Evolutionary conservation across 352 stramenopile genomes (phyloP).

Genomic region (Phytophthora meadii): DNA sequence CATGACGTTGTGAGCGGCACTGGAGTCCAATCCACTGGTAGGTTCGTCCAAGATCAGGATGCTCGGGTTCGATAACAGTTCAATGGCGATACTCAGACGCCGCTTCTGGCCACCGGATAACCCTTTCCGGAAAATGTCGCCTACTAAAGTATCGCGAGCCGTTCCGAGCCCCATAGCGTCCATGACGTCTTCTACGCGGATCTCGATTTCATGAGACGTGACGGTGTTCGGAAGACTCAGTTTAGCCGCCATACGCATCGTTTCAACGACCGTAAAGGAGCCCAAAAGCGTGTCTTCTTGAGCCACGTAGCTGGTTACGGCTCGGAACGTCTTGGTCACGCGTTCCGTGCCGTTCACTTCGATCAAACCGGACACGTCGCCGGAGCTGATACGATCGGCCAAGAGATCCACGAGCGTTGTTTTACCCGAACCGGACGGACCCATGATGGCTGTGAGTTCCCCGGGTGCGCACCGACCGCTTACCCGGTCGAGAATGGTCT

Average conservation of each 20-base stretch:
- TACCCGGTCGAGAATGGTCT: conserved; percentile 59
- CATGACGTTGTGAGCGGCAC: conserved; percentile 25
- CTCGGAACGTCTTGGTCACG: conserved; percentile 44
- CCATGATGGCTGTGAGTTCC: conserved; percentile 73
- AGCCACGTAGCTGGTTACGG: conserved; percentile 65
- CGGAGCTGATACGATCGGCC: conserved; percentile 61
- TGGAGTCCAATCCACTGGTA: conserved; percentile 58
- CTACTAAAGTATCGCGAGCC: conserved; percentile 65
- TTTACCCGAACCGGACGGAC: conserved; percentile 65
- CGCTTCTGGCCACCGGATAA: conserved; percentile 82
- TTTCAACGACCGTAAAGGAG: conserved; percentile 75
- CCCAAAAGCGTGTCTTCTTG: conserved; percentile 72
- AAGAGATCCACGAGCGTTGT: conserved; percentile 72
- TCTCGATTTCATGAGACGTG: conserved; percentile 28
- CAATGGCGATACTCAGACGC: conserved; percentile 79
- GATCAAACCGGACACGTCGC: conserved; percentile 50
- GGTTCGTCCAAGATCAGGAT: conserved; percentile 89
- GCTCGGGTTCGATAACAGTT: conserved; percentile 74
- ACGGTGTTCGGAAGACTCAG: conserved; percentile 56
- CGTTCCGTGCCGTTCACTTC: conserved; percentile 53
- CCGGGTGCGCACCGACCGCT: conserved; percentile 55
- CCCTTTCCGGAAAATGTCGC: conserved; percentile 79
- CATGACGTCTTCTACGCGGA: conserved; percentile 55
- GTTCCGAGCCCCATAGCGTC: conserved; percentile 56
- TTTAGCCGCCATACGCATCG: conserved; percentile 64